phyloP scores from a whole-genome alignment of 73 alveolate genomes.

The Paramecium biaurelia region DNA sequence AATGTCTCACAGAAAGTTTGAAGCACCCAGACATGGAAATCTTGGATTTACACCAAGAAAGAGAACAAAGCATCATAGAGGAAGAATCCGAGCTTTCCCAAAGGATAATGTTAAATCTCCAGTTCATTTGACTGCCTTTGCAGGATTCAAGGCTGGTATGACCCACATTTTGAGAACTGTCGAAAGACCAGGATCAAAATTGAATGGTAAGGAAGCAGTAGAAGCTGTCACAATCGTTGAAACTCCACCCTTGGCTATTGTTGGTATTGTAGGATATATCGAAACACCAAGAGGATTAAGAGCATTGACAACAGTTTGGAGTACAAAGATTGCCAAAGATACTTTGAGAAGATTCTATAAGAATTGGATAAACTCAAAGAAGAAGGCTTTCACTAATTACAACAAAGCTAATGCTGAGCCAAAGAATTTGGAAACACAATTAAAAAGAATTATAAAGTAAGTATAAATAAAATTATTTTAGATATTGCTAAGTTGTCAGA shows the following conservation, averaged over 20 bases:
- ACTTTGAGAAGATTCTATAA: conserved; percentile 99
- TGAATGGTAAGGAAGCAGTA: conserved; percentile 98
- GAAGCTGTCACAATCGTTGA: conserved; percentile 99
- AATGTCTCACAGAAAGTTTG: conserved; percentile 99
- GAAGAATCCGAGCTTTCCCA: conserved; percentile 98
- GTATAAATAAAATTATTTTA: not conserved
- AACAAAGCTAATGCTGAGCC: conserved; percentile 86
- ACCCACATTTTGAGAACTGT: conserved; percentile 99
- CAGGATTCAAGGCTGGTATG: conserved; percentile 99
- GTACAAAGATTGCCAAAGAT: conserved; percentile 96
- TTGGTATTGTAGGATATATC: conserved; percentile 99
- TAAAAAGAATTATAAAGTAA: conserved; percentile 81
- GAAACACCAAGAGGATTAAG: conserved; percentile 99
- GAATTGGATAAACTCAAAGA: conserved; percentile 94
- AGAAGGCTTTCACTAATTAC: conserved; percentile 99
- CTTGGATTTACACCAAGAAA: conserved; percentile 99
- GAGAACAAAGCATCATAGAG: conserved; percentile 98
- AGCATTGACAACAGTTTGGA: conserved; percentile 99
- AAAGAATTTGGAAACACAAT: conserved; percentile 85
- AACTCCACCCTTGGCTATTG: conserved; percentile 98
- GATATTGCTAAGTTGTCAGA: conserved; percentile 98
- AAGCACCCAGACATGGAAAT: conserved; percentile 99
- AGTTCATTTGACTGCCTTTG: conserved; percentile 98
- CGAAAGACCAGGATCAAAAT: conserved; percentile 98
- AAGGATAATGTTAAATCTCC: conserved; percentile 92